A percentile compares a stretch with the other conserved stretches of the same genome.
phyloP scores from a whole-genome alignment of 2,329 filamentous ascomycete species.

The Alternaria sp. region DNA sequence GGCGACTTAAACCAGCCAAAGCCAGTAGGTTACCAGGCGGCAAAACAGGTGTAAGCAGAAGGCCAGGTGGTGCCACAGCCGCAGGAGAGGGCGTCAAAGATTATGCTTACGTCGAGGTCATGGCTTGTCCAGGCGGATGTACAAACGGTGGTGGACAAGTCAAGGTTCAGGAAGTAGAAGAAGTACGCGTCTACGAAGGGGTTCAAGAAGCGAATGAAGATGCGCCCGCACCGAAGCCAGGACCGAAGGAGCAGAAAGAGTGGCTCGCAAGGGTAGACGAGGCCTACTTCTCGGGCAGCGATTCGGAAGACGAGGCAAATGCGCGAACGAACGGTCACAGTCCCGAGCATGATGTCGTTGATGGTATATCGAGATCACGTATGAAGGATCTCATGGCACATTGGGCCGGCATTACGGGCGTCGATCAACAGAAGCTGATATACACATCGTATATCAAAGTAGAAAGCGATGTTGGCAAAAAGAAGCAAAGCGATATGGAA shows the following conservation, averaged over 20 bases:
- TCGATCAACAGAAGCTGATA: conserved; percentile 75
- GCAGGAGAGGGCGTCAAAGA: conserved; percentile 71
- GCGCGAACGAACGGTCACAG: conserved; percentile 12
- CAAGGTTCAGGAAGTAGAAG: conserved; percentile 80
- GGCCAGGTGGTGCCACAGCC: conserved; percentile 75
- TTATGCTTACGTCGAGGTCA: conserved; percentile 95
- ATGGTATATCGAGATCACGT: conserved; percentile 71
- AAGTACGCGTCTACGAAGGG: conserved; percentile 47
- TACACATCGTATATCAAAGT: conserved; percentile 92
- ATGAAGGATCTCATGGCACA: conserved; percentile 75
- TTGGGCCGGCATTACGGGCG: conserved; percentile 78
- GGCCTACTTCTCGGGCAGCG: conserved; percentile 83
- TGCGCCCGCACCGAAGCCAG: conserved; percentile 62
- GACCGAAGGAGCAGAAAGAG: conserved; percentile 82
- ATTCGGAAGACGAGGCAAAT: conserved; percentile 43
- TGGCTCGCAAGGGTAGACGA: conserved; percentile 66
- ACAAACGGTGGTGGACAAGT: conserved; percentile 98
- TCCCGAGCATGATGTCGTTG: conserved; percentile 53
- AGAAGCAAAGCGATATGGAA: conserved; percentile 73
- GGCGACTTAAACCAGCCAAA: conserved; percentile 84
- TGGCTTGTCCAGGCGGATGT: conserved; percentile 98
- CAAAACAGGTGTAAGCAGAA: conserved; percentile 55
- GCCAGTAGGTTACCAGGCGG: conserved; percentile 63
- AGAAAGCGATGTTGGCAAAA: conserved; percentile 87
- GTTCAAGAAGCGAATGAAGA: conserved; percentile 40